These are phyloP conservation scores for Barnettozyma siamensis DNA, from an alignment of 805 yeast species.

Conservation along the genomic window DNA sequence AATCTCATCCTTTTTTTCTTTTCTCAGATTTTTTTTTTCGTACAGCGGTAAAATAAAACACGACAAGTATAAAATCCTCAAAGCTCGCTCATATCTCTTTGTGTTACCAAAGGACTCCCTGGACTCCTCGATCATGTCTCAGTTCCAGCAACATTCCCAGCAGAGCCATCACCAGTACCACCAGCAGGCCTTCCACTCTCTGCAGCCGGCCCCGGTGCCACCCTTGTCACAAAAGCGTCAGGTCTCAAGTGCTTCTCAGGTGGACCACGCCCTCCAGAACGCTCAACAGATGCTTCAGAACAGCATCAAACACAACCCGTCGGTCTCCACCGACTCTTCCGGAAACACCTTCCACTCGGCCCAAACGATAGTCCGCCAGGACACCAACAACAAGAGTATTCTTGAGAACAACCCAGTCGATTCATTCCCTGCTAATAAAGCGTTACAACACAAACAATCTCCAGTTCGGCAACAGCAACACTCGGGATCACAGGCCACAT, in stretches of 20 bases:
- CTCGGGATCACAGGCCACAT: neutral
- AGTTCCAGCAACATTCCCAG: neutral
- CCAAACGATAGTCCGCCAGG: constrained; percentile 2
- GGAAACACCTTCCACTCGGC: constrained; percentile 7
- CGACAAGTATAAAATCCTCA: neutral
- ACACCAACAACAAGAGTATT: constrained; percentile 3
- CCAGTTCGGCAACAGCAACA: constrained; percentile 2
- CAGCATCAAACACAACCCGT: neutral
- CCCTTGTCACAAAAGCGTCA: neutral
- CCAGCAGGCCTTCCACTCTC: neutral
- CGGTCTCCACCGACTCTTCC: constrained; percentile 7
- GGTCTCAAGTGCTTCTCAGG: neutral
- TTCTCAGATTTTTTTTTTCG: neutral
- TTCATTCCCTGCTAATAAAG: constrained; percentile 4
- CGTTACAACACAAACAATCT: neutral
- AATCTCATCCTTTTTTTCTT: neutral
- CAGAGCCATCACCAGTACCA: neutral
- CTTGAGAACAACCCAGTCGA: constrained; percentile 8
- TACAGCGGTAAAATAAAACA: neutral
- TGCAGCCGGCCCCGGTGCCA: neutral
- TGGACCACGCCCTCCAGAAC: neutral
- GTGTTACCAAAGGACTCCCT: neutral
- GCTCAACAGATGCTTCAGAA: neutral
- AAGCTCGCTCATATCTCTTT: neutral
- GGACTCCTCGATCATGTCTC: neutral